A percentile compares a stretch with the other conserved stretches of the same genome.
Conservation (phyloP, 2,329 filamentous ascomycete genomes). For the Microdochium trichocladiopsis region DNA sequence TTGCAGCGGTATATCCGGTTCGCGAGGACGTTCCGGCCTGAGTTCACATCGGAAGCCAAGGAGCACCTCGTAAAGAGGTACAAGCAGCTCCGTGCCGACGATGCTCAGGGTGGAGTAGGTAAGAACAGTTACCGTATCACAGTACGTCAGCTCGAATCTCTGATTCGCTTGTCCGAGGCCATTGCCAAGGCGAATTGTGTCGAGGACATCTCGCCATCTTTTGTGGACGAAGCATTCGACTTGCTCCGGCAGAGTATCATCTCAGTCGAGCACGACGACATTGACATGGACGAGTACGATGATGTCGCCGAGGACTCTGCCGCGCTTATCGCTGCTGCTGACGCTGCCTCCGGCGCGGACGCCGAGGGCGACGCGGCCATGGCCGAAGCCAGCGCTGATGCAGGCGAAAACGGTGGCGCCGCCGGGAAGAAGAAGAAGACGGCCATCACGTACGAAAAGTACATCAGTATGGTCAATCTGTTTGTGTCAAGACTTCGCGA, state of each 20-base stretch:
- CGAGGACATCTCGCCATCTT: constrained; percentile 74
- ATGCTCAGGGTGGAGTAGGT: constrained; percentile 88
- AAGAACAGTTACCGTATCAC: constrained; percentile 97
- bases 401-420: constrained; percentile 31
- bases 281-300: constrained; percentile 80
- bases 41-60: constrained; percentile 85
- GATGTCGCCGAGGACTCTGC: constrained; percentile 38
- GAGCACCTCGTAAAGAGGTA: constrained; percentile 83
- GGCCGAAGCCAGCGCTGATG: constrained; percentile 37
- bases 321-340: constrained; percentile 36
- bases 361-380: constrained; percentile 38
- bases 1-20: constrained; percentile 96
- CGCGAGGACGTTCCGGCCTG: constrained; percentile 86
- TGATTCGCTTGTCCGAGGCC: constrained; percentile 95
- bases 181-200: constrained; percentile 98
- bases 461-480: constrained; percentile 81
- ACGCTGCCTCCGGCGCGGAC: constrained; percentile 39
- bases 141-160: constrained; percentile 87
- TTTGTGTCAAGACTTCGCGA: constrained; percentile 78
- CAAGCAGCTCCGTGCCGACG: constrained; percentile 89
- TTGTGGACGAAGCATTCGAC: constrained; percentile 89
- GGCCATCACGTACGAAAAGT: constrained; percentile 86
- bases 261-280: constrained; percentile 93
- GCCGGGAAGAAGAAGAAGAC: constrained; percentile 61
- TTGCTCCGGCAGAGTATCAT: constrained; percentile 93